These are phyloP conservation scores for Albifimbria verrucaria DNA, from an alignment of 2,329 filamentous ascomycete genomes.

Conservation along the genomic window DNA sequence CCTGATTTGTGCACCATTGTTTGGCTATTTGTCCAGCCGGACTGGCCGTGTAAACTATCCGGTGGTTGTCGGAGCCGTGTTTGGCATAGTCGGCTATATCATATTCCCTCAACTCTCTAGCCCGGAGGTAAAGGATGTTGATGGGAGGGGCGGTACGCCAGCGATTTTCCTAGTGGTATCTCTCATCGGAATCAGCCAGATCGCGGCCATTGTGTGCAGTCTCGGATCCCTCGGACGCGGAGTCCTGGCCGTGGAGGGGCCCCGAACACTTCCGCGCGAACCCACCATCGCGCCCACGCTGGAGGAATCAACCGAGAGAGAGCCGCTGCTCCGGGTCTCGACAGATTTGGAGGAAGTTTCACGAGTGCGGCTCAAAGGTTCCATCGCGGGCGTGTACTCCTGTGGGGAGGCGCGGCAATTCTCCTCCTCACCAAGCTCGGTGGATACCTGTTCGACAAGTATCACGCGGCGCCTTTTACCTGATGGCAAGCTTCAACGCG, in stretches of 20 bases:
- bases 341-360: constrained; percentile 34
- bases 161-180: constrained; percentile 73
- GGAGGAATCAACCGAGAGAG: constrained; percentile 37
- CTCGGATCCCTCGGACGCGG: constrained; percentile 83
- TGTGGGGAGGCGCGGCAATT: constrained; percentile 87
- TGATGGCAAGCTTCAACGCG: constrained; percentile 88
- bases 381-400: constrained; percentile 91
- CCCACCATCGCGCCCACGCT: constrained; percentile 30
- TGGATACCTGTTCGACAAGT: constrained; percentile 79
- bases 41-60: constrained; percentile 67
- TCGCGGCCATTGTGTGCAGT: constrained; percentile 93
- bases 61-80: constrained; percentile 65
- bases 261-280: constrained; percentile 18
- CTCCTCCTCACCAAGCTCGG: constrained; percentile 88
- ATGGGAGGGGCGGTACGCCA: constrained; percentile 64
- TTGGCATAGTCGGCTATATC: constrained; percentile 76
- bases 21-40: constrained; percentile 79
- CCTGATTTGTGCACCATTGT: constrained; percentile 78
- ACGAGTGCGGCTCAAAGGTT: constrained; percentile 73
- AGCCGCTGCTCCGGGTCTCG: constrained; percentile 33
- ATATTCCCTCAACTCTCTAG: constrained; percentile 72
- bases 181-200: constrained; percentile 87
- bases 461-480: constrained; percentile 77
- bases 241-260: constrained; percentile 56
- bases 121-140: constrained; percentile 65